Evolutionary conservation across 192 early-diverging fungal genomes (phyloP), one percentile per base, ranked within the genome.

Genomic region (Coemansia brasiliensis): DNA sequence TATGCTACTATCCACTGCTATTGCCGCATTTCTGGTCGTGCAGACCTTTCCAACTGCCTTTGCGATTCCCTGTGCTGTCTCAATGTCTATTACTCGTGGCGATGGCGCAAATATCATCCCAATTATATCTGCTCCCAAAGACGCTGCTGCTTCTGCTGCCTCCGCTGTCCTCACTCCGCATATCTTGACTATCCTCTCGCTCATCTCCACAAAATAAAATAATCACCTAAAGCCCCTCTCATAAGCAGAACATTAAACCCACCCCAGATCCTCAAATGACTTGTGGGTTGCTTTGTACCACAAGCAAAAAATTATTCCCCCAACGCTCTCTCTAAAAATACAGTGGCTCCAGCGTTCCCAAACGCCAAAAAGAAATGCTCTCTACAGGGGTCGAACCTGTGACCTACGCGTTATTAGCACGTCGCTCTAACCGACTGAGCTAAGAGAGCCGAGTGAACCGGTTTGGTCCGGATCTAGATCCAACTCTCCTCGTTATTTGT

Each of bases 51-150:
- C n/a, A 21, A 98, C 82, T 12, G 84, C 85, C 18, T 72, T 61
- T 16, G 92, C 87, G 67, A 99, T 95, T 44, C 74, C 78, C 21
- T 83, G 74, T 0, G 92, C 94, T 0, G 42, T 69, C 6, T 72
- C 82, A 9, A 86, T 32, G 16, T 80, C 79, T 11, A 99, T 89
- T 55, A 89, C 80, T 17, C 98, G 85, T 41, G 86, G 86, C 3
- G 90, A 90, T 12, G 86, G 83, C 7, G 91, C 95, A 83, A 97
- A 96, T 43, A 98, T 97, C 63, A 99, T 82, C 2, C 98, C 96
- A 52, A 99, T 85, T 20, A 98, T 82, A 65, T 97, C 90, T 5
- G 94, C 93, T 0, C 94, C 93, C 0, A 85, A 76, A 22, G 86
- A 69, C 0, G 88, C 83, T 5, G 93, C 92, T 25, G 71, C 77